Evolutionary conservation across 495 filamentous ascomycete genomes (phyloP).

Genomic region (Penicillium bovifimosum): DNA sequence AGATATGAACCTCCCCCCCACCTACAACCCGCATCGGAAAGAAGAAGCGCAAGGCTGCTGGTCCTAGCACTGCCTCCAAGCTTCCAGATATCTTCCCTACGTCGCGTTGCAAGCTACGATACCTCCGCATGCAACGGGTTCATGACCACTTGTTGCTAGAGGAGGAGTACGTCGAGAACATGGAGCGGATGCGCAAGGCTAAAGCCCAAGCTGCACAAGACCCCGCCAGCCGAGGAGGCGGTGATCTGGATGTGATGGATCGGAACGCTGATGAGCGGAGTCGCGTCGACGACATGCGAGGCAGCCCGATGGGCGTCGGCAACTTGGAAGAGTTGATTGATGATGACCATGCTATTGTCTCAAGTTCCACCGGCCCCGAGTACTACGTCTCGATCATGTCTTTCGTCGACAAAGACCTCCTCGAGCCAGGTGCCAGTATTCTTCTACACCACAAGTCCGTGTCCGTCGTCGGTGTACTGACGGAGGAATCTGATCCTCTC

Average conservation of each 20-base stretch:
- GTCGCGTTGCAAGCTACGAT: slow-evolving; percentile 92
- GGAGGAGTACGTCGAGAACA: slow-evolving; percentile 98
- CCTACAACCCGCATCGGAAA: slow-evolving; percentile 97
- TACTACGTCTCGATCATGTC: slow-evolving; percentile 99
- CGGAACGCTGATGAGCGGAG: slow-evolving; percentile 92
- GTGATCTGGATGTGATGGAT: slow-evolving; percentile 46
- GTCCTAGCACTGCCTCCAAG: slow-evolving; percentile 89
- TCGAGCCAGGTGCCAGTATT: slow-evolving; percentile 94
- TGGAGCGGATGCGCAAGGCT: slow-evolving; percentile 86
- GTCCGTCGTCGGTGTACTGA: slow-evolving; percentile 94
- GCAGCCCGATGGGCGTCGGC: slow-evolving; percentile 97
- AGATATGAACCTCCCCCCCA: slow-evolving; percentile 98
- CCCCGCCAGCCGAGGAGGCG: slow-evolving; percentile 39
- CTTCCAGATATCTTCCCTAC: slow-evolving; percentile 90
- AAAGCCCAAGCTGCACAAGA: slow-evolving; percentile 72
- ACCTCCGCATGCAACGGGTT: slow-evolving; percentile 96
- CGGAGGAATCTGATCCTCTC: slow-evolving; percentile 91
- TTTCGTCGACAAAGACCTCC: slow-evolving; percentile 97
- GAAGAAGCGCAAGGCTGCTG: slow-evolving; percentile 91
- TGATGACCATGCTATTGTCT: slow-evolving; percentile 98
- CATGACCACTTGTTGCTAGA: slow-evolving; percentile 96
- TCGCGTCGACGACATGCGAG: slow-evolving; percentile 97
- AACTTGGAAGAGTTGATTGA: slow-evolving; percentile 99
- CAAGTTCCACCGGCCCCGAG: slow-evolving; percentile 92
- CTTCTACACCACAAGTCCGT: slow-evolving; percentile 96